Base-by-base conservation (phyloP, 192 early-diverging fungal genomes). In the Backusella mclennaniae region DNA sequence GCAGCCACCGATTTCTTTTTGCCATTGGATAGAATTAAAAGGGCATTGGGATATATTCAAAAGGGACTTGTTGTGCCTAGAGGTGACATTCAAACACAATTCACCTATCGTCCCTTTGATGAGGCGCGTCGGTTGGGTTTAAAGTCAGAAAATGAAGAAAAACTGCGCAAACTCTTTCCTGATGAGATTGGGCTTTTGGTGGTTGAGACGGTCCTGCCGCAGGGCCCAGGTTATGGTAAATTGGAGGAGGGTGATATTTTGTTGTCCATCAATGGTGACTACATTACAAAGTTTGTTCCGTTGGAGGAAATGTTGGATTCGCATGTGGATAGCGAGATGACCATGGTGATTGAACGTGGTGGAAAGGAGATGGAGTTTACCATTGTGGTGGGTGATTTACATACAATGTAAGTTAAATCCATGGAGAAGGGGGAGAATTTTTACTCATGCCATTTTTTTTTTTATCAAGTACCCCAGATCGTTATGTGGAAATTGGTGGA, bases 1-100 rank as follows among this genome's bases (percentile, higher is more conserved):
- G 93, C 93, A 38, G 93, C 93, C 21, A 95, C 94, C 1, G 92
- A 95, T 82, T 96, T 93, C 86, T 96, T 95, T 77, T 91, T 96
- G 36, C 94, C 94, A 11, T 76, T 96, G 41, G 92, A 94, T 75
- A 87, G 94, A 44, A 90, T 92, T 35, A 84, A 84, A 46, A 81
- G 90, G 39, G 90, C 90, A 35, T 75, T 92, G 26, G 78, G 80
- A 4, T 81, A 81, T 75, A 79, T 92, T 71, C 88, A 87, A 73
- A 66, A 79, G 53, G 87, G 83, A 36, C 70, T 80, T 69, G 66
- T 67, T 14, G 87, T 90, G 4, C 76, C 85, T 23, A 82, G 94
- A 38, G 94, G 94, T 15, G 89, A 90, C 9, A 93, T 95, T 49
- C 93, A 94, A 79, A 84, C 87, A 2, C 91, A 92, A 78, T 93